phyloP scores from a whole-genome alignment of 768 basidiomycete species.

The Xerocomellus dryophilus region DNA sequence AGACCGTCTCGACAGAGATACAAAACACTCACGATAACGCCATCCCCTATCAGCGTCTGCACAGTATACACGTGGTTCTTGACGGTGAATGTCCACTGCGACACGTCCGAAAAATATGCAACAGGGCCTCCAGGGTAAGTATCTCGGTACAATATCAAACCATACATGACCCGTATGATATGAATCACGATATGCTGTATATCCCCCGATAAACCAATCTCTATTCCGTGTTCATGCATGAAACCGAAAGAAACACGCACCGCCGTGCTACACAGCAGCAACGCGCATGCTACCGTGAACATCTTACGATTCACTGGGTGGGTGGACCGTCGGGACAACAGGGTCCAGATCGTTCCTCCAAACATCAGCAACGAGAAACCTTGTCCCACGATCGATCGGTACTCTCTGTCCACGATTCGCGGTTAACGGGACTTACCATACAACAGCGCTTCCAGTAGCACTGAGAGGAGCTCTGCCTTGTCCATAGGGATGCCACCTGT shows the following conservation, averaged over 20 bases:
- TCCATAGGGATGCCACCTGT: background rate
- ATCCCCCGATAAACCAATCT: background rate
- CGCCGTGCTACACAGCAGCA: background rate
- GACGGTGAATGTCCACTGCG: too few species aligned
- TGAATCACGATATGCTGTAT: background rate
- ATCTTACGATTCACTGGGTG: background rate
- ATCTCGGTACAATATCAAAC: background rate
- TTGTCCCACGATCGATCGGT: background rate
- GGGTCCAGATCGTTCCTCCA: too few species aligned
- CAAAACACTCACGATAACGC: too few species aligned
- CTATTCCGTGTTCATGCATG: background rate
- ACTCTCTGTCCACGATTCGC: background rate
- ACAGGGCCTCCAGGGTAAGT: too few species aligned
- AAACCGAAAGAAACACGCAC: background rate
- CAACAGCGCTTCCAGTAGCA: background rate
- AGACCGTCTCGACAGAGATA: too few species aligned
- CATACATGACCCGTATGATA: background rate
- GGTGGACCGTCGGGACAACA: too few species aligned
- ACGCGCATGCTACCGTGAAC: background rate
- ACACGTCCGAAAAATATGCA: too few species aligned
- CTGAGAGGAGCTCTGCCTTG: background rate
- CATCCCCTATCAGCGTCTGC: too few species aligned
- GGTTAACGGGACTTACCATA: background rate
- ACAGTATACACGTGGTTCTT: too few species aligned
- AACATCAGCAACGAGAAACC: background rate